Percentiles rank a stretch among this genome's conserved stretches.
These are phyloP conservation scores for Malus fusca DNA, from an alignment of 306 rosid species.

Conservation along the genomic window DNA sequence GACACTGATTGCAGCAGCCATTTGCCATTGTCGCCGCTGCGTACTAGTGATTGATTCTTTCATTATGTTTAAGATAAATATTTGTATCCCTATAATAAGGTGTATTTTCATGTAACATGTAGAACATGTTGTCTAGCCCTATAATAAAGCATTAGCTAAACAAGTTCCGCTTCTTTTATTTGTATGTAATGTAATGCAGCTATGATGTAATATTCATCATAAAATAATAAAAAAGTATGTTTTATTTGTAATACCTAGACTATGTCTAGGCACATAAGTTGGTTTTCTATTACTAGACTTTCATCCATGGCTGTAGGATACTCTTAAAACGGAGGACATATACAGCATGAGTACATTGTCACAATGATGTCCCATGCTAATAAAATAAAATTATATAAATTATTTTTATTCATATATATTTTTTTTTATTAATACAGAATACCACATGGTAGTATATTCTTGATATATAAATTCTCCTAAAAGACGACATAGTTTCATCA, in stretches of 20 bases:
- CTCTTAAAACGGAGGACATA: no score
- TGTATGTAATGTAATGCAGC: neutral
- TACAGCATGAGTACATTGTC: fast-evolving
- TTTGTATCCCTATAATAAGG: neutral
- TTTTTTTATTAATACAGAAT: no score
- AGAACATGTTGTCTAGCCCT: neutral
- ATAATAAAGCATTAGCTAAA: neutral
- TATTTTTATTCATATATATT: no score
- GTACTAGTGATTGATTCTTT: neutral
- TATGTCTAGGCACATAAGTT: neutral
- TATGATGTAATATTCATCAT: neutral
- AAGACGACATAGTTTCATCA: no score
- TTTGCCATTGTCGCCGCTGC: neutral
- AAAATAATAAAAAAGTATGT: neutral
- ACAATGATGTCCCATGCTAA: no score
- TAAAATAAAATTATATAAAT: no score
- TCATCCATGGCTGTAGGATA: neutral
- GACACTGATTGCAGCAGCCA: constrained; percentile 6
- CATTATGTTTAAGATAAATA: no score
- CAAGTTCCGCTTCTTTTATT: neutral
- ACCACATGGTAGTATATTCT: fast-evolving
- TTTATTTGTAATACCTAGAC: neutral
- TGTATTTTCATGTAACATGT: no score
- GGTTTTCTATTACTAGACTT: neutral
- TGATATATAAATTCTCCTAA: no score